phyloP scores from a whole-genome alignment of 495 filamentous ascomycete species.

The Friedmanniomyces simplex region DNA sequence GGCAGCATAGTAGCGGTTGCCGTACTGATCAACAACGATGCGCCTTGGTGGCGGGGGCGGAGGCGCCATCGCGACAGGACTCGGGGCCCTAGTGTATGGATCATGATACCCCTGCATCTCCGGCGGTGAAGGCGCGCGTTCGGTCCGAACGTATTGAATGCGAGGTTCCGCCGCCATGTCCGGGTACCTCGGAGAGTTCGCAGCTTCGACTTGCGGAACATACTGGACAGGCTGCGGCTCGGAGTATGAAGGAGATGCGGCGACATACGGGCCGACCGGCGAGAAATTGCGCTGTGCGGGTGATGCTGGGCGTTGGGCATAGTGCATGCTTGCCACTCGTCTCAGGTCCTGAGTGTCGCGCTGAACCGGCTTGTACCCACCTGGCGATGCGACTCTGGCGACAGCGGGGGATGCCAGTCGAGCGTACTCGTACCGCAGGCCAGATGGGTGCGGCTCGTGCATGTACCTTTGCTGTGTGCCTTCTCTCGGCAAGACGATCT shows the following conservation, averaged over 20 bases:
- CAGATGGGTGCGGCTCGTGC: constrained; percentile 16
- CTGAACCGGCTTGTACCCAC: constrained; percentile 33
- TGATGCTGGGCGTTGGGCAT: constrained; percentile 31
- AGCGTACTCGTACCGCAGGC: constrained; percentile 24
- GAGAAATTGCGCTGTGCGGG: constrained; percentile 29
- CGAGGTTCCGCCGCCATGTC: constrained; percentile 37
- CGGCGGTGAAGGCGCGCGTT: constrained; percentile 42
- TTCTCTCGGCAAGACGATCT: constrained; percentile 11
- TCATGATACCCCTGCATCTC: constrained; percentile 25
- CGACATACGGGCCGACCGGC: constrained; percentile 18
- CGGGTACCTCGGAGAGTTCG: constrained; percentile 49
- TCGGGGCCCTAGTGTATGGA: constrained; percentile 22
- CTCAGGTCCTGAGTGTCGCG: constrained; percentile 49
- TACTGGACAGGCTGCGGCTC: constrained; percentile 1
- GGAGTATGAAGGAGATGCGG: constrained; percentile 10
- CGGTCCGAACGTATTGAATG: constrained; percentile 30
- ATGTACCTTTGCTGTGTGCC: constrained; percentile 17
- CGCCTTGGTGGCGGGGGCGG: constrained; percentile 23
- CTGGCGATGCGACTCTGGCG: constrained; percentile 36
- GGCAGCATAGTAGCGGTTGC: constrained; percentile 29
- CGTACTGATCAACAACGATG: constrained; percentile 32
- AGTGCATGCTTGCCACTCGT: constrained; percentile 46
- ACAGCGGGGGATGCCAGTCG: constrained; percentile 33
- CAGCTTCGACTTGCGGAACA: not conserved
- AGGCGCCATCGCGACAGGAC: constrained; percentile 25